Evolutionary conservation across 345 rosid species (phyloP).

Genomic region (Citrus medica): DNA sequence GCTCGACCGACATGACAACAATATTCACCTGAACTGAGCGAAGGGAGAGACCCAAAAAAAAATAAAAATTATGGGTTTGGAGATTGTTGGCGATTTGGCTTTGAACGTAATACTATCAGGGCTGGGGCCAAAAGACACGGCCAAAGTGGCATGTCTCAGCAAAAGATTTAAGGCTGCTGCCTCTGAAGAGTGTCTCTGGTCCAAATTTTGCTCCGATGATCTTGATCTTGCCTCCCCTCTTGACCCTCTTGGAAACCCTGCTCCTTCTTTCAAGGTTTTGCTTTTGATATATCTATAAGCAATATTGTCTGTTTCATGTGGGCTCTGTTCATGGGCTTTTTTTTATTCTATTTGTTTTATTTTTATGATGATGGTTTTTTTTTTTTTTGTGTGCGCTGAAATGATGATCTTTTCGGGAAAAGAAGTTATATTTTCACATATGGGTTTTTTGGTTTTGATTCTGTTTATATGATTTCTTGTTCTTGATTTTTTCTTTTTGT

Average conservation of each 20-base stretch:
- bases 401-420: background rate
- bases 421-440: background rate
- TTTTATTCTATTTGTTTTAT: background rate
- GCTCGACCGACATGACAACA: background rate
- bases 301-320: background rate
- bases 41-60: background rate
- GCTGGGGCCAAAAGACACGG: slow-evolving; percentile 48
- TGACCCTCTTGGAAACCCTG: slow-evolving; percentile 52
- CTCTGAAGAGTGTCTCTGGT: slow-evolving; percentile 78
- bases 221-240: slow-evolving; percentile 65
- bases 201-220: slow-evolving; percentile 48
- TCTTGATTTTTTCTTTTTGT: background rate
- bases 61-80: slow-evolving; percentile 47
- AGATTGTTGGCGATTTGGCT: slow-evolving; percentile 59
- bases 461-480: background rate
- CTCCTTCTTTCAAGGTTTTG: slow-evolving; percentile 72
- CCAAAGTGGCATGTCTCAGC: slow-evolving; percentile 53
- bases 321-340: background rate
- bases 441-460: background rate
- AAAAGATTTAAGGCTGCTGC: slow-evolving; percentile 43
- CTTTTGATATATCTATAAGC: background rate
- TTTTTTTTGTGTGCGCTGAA: background rate
- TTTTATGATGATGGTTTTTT: background rate
- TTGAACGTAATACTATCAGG: slow-evolving; percentile 48
- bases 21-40: background rate